Evolutionary conservation across 1,284 basidiomycete genomes (phyloP), one percentile per base, ranked within the genome.

Genomic region (Singerocomus inundabilis): DNA sequence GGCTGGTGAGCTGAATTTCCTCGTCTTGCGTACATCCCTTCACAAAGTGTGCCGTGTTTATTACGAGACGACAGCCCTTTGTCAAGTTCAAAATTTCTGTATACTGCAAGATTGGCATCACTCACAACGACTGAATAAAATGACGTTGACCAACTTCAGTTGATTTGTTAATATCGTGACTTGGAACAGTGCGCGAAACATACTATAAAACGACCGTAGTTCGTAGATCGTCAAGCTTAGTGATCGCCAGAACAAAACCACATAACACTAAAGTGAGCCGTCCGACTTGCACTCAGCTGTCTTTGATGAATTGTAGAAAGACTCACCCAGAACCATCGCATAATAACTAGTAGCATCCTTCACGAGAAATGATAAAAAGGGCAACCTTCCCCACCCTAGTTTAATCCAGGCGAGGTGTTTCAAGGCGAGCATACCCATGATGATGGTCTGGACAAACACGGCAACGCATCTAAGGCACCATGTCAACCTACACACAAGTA

Each of bases 31-130:
- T 0, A n/a, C 41, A 30, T 11, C 13, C 6, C 41, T 47, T 47
- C 10, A 49, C 49, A 6, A 63, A 61, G 21, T 31, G 33, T 35
- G 57, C 52, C 58, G 54, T 59, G 15, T 56, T 53, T 28, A 60
- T 35, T 25, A 61, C 46, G 13, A 58, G 51, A 29, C 44, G 48
- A 39, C 50, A 56, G 2, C 59, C 61, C 63, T 62, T 16, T 18
- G 12, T 31, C 30, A 9, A 44, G 25, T 38, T 10, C n/a, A 34
- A 10, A 34, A 15, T 25, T 18, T 21, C 9, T 13, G 11, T 5
- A 12, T 6, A 36, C 29, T 4, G 21, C 4, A 21, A 21, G 2
- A 15, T 5, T 25, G 16, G 15, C 3, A 21, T 21, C 24, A 48
- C 61, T 49, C 21, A 61, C 60, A 18, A 46, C n/a, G 29, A 18